A percentile compares a stretch with the other conserved stretches of the same genome.
phyloP scores from a whole-genome alignment of 2,329 filamentous ascomycete genomes.

The Phyllosticta citriasiana region DNA sequence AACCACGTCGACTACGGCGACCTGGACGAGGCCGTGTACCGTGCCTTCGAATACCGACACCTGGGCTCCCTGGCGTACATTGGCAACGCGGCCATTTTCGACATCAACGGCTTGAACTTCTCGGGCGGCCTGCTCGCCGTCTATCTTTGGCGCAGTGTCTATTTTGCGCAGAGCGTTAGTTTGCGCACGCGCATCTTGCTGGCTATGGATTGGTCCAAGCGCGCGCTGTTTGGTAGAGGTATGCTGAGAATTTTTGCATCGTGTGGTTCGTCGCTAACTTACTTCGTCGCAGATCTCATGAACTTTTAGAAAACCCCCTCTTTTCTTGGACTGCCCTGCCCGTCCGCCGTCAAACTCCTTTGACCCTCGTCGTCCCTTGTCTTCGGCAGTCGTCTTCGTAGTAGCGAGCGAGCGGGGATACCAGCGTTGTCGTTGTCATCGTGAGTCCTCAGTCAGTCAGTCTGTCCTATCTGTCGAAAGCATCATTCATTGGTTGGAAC shows the following conservation, averaged over 20 bases:
- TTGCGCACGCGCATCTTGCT: slow-evolving; percentile 77
- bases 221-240: slow-evolving; percentile 93
- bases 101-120: slow-evolving; percentile 69
- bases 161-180: slow-evolving; percentile 96
- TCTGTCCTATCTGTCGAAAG: too few species aligned
- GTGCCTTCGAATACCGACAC: slow-evolving; percentile 88
- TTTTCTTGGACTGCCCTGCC: neutral
- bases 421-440: too few species aligned
- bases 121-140: slow-evolving; percentile 83
- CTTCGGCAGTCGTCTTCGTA: neutral
- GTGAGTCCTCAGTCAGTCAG: too few species aligned
- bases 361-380: neutral
- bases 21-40: slow-evolving; percentile 84
- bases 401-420: neutral
- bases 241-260: slow-evolving; percentile 29
- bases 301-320: slow-evolving; percentile 17
- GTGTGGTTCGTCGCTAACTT: neutral
- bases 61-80: slow-evolving; percentile 89
- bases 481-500: too few species aligned
- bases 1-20: slow-evolving; percentile 86
- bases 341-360: neutral
- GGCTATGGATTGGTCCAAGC: slow-evolving; percentile 98
- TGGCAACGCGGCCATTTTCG: slow-evolving; percentile 92
- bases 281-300: slow-evolving; percentile 20
- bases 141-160: slow-evolving; percentile 91